These are phyloP conservation scores for Solanum acaule DNA, from an alignment of 257 asterid genomes.

Conservation along the genomic window DNA sequence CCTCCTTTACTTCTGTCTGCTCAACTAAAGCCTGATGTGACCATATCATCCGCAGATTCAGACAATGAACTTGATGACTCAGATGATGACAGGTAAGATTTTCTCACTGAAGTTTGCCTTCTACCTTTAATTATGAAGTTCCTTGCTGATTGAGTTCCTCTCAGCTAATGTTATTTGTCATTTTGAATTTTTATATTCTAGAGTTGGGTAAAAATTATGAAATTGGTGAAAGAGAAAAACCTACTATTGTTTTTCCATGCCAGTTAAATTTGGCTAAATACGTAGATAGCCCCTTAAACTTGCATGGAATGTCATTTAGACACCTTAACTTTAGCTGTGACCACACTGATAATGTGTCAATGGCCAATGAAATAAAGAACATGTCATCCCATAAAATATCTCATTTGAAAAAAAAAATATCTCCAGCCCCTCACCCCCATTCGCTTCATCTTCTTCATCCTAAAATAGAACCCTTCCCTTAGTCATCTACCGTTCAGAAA, in stretches of 20 bases:
- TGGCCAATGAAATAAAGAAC: neutral
- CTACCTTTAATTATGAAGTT: neutral
- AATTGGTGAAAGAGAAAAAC: neutral
- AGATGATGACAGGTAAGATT: slow-evolving; percentile 74
- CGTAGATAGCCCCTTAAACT: neutral
- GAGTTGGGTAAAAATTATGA: neutral
- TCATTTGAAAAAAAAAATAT: neutral
- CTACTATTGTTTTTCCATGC: neutral
- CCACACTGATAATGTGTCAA: neutral
- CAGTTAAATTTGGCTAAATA: neutral
- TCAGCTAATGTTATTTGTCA: neutral
- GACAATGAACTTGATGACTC: slow-evolving; percentile 80
- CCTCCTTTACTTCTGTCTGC: slow-evolving; percentile 92
- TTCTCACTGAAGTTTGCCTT: neutral
- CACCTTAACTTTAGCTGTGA: neutral
- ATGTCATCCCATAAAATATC: neutral
- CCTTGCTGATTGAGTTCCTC: neutral
- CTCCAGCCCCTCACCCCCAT: neutral
- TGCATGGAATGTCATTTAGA: neutral
- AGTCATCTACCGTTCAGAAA: neutral
- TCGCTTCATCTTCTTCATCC: neutral
- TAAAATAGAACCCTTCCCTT: neutral
- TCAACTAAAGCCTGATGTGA: slow-evolving; percentile 91
- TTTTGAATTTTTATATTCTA: neutral
- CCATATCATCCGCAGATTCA: slow-evolving; percentile 80